Base-by-base conservation (phyloP, 306 rosid species). In the Dryas octopetala region DNA sequence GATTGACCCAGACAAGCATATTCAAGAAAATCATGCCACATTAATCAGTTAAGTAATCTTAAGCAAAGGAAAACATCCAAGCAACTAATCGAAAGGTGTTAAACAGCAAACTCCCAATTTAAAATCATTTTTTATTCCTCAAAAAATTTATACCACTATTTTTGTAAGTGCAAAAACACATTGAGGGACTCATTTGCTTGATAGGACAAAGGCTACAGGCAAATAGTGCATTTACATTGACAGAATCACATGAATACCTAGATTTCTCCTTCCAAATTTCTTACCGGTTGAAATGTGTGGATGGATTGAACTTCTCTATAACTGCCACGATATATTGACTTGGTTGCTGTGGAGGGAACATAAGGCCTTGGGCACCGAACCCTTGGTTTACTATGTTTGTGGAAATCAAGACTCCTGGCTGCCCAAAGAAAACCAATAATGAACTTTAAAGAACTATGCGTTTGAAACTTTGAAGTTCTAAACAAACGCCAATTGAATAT, bases 291-390 rank as follows among this genome's bases (percentile, higher is more conserved):
- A 70, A 84, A 80, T 67, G 73, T 64, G 65, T 81, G 89, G 68
- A 89, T 73, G 66, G 88, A 82, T 32, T 83, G 91, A 55, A 85
- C 83, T 83, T 85, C 91, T 76, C 82, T 84, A 72, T 79, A 81
- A 58, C 75, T 69, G 17, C 85, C 88, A 7, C 84, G 85, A 70
- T 62, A 73, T 41, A 81, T 78, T 12, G 82, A 66, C 78, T 89
- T 89, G 3, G 71, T 74, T 1, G 88, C 59, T 43, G 79, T 4
- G 43, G 86, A 68, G 23, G 86, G 81, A 66, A 79, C 47, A 73
- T 74, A 85, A 9, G 85, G 79, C 83, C 79, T 89, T 23, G 81
- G 40, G 49, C 63, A 85, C 78, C 87, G 74, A 58, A 81, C 78
- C 82, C 89, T 84, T 28, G 84, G 87, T 78, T 83, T 87, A 70